Base-by-base conservation (phyloP, 164 flowering plant species). In the Macadamia tetraphylla region DNA sequence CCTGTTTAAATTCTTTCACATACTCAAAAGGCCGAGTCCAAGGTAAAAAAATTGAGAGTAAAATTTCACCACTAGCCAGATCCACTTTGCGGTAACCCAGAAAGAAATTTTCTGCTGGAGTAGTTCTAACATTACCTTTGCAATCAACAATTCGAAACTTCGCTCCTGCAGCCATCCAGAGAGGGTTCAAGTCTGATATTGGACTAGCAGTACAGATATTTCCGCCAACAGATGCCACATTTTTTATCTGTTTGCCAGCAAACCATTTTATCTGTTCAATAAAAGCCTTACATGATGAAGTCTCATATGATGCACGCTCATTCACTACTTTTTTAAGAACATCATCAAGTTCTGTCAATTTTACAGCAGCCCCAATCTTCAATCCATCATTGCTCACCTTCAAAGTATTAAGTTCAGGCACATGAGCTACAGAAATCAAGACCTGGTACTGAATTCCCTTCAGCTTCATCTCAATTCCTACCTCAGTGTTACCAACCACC, bases 131-230 rank as follows among this genome's bases (percentile, higher is more conserved):
- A 42, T 78, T 85, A 65, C 89, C 92, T 58, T 78, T 83, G 76
- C 75, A 69, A 75, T 92, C 81, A 68, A 86, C 80, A 5, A 88
- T 80, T 31, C 40, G 75, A 73, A 92, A 95, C 69, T 78, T 78
- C 29, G 99, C 96, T 70, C 96, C 76, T 12, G 94, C 76, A 71
- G 96, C 94, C 90, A 95, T 92, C 98, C 98, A 95, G 29, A 95
- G 85, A 62, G 99, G 99, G 72, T 95, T 95, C 82, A 95, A 80
- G 72, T 95, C 99, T 58, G 99, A 95, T 75, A 95, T 95, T 48
- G 99, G 99, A 80, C 99, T 95, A 1, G 97, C 99, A 15, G 97
- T 95, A 74, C 99, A 95, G 32, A 95, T 85, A 75, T 95, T 95
- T n/a, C 99, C 99, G 67, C 99, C 98, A 75, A 92, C 82, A 29